A percentile compares a stretch with the other conserved stretches of the same genome.
Evolutionary conservation across 345 rosid genomes (phyloP).

Genomic region (Aegle marmelos): DNA sequence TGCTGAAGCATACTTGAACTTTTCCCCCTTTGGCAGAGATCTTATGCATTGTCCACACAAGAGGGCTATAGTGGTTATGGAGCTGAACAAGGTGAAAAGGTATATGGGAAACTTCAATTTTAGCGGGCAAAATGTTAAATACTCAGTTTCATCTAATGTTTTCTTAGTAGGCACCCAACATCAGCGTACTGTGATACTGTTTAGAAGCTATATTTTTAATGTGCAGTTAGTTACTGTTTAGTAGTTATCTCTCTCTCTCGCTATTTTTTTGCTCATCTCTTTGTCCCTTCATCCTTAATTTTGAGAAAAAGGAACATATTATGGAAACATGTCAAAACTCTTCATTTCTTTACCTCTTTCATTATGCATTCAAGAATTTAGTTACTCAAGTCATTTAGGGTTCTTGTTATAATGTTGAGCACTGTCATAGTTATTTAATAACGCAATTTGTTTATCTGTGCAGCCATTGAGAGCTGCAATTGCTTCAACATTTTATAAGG

Average conservation of each 20-base stretch:
- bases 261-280: not conserved
- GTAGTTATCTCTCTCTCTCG: not conserved
- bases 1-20: not conserved
- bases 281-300: not conserved
- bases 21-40: conserved; percentile 46
- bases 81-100: conserved; percentile 96
- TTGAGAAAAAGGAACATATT: too few species aligned
- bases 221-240: not conserved
- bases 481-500: conserved; percentile 63
- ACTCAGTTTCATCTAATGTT: not conserved
- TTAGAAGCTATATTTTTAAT: not conserved
- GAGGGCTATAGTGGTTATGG: conserved; percentile 97
- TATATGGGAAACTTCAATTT: conserved; percentile 23
- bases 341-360: not conserved
- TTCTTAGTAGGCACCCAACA: not conserved
- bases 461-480: conserved; percentile 85
- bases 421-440: conserved; percentile 3
- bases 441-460: conserved; percentile 18
- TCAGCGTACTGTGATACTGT: not conserved
- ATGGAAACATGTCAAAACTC: not conserved
- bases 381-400: not conserved
- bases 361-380: not conserved
- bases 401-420: not conserved
- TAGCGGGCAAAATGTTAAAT: not conserved
- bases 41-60: conserved; percentile 66